phyloP scores from a whole-genome alignment of 177 flowering plant genomes.

The Vitis hybrid region DNA sequence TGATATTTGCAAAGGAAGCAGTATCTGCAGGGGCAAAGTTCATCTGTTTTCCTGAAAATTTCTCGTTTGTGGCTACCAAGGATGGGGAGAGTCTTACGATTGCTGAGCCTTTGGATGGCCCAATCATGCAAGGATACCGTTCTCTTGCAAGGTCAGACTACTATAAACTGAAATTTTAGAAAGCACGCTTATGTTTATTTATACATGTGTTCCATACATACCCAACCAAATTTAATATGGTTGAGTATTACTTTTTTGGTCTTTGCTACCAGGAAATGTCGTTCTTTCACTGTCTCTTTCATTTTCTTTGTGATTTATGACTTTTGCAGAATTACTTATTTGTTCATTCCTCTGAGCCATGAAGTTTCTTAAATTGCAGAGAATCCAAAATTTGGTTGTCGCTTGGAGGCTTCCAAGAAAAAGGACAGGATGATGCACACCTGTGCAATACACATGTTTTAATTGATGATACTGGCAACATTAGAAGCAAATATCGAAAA shows the following conservation, averaged over 20 bases:
- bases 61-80: slow-evolving; percentile 62
- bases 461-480: slow-evolving; percentile 73
- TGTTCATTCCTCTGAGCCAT: background rate
- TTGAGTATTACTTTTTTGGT: too few relatives aligned
- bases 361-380: slow-evolving; percentile 34
- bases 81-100: slow-evolving; percentile 71
- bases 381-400: slow-evolving; percentile 90
- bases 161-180: too few relatives aligned
- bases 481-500: slow-evolving; percentile 72
- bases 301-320: background rate
- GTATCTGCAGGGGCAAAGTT: slow-evolving; percentile 82
- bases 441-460: slow-evolving; percentile 81
- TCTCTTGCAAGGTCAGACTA: slow-evolving; percentile 74
- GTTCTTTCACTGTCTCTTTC: too few relatives aligned
- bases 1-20: slow-evolving; percentile 60
- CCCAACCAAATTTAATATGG: too few relatives aligned
- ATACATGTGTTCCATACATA: too few relatives aligned
- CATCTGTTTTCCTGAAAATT: slow-evolving; percentile 85
- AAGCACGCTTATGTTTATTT: too few relatives aligned
- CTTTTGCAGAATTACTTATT: background rate
- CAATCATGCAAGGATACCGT: slow-evolving; percentile 76
- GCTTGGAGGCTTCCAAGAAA: slow-evolving; percentile 95
- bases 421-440: slow-evolving; percentile 71
- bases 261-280: too few relatives aligned
- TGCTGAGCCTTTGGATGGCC: slow-evolving; percentile 83